A percentile compares a stretch with the other conserved stretches of the same genome.
Conservation (phyloP, 495 filamentous ascomycete species). For the Penicillium diatomitis region DNA sequence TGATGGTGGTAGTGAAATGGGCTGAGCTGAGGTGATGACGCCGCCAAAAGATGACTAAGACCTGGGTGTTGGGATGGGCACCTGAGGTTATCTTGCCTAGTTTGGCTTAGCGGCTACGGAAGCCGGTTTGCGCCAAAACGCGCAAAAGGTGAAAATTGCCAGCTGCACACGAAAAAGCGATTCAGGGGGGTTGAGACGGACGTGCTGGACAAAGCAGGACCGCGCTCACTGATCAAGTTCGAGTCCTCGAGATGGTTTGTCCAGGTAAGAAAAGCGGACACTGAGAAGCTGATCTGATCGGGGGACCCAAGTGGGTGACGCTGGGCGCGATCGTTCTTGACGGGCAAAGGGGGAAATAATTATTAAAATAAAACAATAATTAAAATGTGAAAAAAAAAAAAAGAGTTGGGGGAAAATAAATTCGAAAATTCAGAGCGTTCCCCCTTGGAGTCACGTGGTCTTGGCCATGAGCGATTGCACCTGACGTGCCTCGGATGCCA, state of each 20-base stretch:
- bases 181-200: conserved; percentile 12
- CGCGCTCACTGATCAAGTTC: not conserved
- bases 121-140: conserved; percentile 17
- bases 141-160: conserved; percentile 16
- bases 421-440: conserved; percentile 3
- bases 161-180: conserved; percentile 13
- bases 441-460: conserved; percentile 20
- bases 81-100: conserved; percentile 2
- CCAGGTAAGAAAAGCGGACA: conserved; percentile 1
- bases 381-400: conserved; percentile 8
- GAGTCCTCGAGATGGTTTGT: conserved; percentile 1
- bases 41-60: too few species aligned
- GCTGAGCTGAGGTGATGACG: too few species aligned
- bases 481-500: too few species aligned
- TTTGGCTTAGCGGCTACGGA: conserved; percentile 20
- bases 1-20: not conserved
- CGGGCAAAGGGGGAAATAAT: conserved; percentile 9
- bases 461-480: too few species aligned
- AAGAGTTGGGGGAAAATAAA: not conserved
- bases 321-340: conserved; percentile 18
- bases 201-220: conserved; percentile 1
- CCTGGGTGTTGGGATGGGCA: too few species aligned
- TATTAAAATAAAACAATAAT: conserved; percentile 12
- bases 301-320: conserved; percentile 18
- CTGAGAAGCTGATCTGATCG: conserved; percentile 9